Base-by-base conservation (phyloP, 1,139 yeast species). In the Zygosaccharomyces pseudobailii region DNA sequence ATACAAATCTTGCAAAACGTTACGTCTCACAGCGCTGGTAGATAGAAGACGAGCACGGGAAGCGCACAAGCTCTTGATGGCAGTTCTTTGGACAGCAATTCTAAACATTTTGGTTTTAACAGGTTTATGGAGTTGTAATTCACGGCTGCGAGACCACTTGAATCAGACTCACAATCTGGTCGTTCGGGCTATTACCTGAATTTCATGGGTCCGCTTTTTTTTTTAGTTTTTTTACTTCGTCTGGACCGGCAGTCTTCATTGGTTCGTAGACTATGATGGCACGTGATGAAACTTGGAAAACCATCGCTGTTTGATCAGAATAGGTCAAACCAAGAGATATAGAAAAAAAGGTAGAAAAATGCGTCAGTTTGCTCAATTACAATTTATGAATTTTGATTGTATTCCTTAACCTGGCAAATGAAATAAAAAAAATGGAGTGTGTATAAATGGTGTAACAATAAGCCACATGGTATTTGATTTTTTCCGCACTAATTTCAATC, bases 1-100 rank as follows among this genome's bases (percentile, higher is more conserved):
- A 75, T 90, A 92, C 60, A 90, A 79, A 58, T 90, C 96, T 69
- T 88, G 80, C 65, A 90, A 73, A 68, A 86, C 77, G 75, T 88
- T 59, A 41, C 51, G 51, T 41, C 54, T 52, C 20, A 50, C 48
- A 20, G 53, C 40, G 23, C 59, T 48, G 39, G 44, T 38, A n/a
- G 46, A 46, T 25, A 45, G 39, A n/a, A 46, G 49, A 38, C 47
- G 50, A 25, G 42, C 44, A 22, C 37, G 39, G 8, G 48, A 28
- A 21, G 40, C 42, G 28, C 41, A 32, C 23, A 38, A 22, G 10
- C 32, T 38, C 30, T 40, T 21, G 6, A 38, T 21, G 21, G 31
- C 36, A 40, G 32, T 40, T 32, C 36, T 32, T 32, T 32, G 36
- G 24, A 22, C 21, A n/a, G 28, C 43, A 22, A 40, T 32, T 32